Evolutionary conservation across 78 protist genomes (phyloP).

Genomic region (Dictyostelium brefeldianum): DNA sequence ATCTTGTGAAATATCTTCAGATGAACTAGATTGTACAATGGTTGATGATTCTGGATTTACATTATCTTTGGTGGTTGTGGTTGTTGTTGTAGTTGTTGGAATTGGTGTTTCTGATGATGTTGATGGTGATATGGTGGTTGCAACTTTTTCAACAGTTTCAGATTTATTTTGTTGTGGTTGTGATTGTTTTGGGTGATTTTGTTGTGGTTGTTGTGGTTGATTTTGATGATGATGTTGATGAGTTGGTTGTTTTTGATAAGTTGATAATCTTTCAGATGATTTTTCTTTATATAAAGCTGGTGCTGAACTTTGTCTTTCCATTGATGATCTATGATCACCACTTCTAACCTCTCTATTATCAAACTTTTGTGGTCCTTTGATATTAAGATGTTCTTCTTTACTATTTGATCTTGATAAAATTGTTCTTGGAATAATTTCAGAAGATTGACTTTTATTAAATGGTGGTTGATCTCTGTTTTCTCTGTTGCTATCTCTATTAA

Average conservation of each 20-base stretch:
- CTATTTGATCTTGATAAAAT: conserved; percentile 14
- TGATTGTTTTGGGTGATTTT: background rate
- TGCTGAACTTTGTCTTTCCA: background rate
- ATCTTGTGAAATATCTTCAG: conserved; percentile 3
- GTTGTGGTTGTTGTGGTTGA: background rate
- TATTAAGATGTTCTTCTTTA: conserved; percentile 14
- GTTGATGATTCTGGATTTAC: background rate
- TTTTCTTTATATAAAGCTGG: background rate
- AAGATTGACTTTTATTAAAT: background rate
- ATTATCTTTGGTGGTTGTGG: background rate
- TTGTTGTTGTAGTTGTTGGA: background rate
- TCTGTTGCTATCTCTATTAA: background rate
- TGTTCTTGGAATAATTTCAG: background rate
- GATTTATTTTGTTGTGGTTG: background rate
- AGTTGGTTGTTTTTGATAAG: background rate
- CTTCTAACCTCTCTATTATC: background rate
- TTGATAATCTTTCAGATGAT: background rate
- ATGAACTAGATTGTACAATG: background rate
- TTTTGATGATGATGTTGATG: background rate
- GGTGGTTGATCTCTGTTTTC: conserved; percentile 4
- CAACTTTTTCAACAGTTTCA: no score
- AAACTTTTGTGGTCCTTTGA: conserved; percentile 2
- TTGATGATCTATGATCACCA: background rate
- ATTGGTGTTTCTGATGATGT: background rate
- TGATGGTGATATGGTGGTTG: no score